phyloP scores from a whole-genome alignment of 371 early-diverging fungal species.

The Rozella allomycis region DNA sequence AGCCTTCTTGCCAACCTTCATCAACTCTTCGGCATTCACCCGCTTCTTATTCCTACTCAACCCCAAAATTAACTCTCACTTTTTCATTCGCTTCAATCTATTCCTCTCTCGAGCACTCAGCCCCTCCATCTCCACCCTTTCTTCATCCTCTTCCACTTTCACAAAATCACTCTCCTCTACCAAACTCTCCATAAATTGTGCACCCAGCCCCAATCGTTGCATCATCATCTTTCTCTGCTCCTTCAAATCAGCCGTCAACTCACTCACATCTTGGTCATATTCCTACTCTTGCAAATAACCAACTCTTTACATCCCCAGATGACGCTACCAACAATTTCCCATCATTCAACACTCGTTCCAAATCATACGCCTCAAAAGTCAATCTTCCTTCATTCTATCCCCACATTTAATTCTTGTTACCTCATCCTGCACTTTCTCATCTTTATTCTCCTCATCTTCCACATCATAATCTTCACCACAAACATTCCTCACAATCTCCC shows the following conservation, averaged over 20 bases:
- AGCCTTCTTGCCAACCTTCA: slow-evolving; percentile 1
- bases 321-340: slow-evolving; percentile 56
- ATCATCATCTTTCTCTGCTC: slow-evolving; percentile 57
- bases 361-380: slow-evolving; percentile 54
- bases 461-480: too few species aligned
- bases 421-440: too few species aligned
- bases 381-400: too few species aligned
- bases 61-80: slow-evolving; percentile 44
- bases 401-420: too few species aligned
- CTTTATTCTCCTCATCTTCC: slow-evolving; percentile 7
- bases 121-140: slow-evolving; percentile 4
- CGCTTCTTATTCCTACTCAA: slow-evolving; percentile 1
- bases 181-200: slow-evolving; percentile 67
- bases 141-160: neutral
- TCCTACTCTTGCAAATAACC: slow-evolving; percentile 22
- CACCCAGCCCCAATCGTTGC: slow-evolving; percentile 62
- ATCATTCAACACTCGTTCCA: slow-evolving; percentile 48
- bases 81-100: slow-evolving; percentile 51
- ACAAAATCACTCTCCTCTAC: neutral
- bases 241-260: slow-evolving; percentile 55
- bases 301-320: slow-evolving; percentile 4
- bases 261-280: slow-evolving; percentile 58
- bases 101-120: slow-evolving; percentile 78
- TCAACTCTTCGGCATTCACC: neutral
- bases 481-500: slow-evolving; percentile 72